Base-by-base conservation (phyloP, 106 monocot genomes). In the Phalaenopsis equestris region DNA sequence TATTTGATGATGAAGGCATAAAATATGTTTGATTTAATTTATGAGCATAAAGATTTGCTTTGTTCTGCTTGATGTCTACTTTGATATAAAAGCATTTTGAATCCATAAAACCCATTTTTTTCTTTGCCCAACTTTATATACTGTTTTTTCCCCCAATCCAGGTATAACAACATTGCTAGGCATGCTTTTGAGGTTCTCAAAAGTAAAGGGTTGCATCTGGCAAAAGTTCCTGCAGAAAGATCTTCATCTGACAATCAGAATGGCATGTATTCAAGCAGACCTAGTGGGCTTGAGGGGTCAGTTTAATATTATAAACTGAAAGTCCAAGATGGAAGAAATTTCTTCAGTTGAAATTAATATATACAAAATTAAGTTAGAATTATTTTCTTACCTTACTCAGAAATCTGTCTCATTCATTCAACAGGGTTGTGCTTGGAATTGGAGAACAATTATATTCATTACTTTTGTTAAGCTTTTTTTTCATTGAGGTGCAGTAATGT, bases 81-180 rank as follows among this genome's bases (percentile, higher is more conserved):
- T 11, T 30, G 7, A 43, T 74, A 12, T 17, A 43, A 74, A 19
- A 74, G 41, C 41, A 42, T 74, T 8, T 6, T 2, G 19, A 43
- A 43, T 36, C 42, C 38, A 16, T 37, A 81, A 67, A 4, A 5
- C 0, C 4, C 42, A 23, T 42, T n/a, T 52, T 45, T 4, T 70
- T 55, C 2, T 24, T 74, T 57, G 30, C 2, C 75, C 8, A 38
- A 65, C 67, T 41, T 6, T 48, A 77, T 52, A 12, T n/a, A 56
- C n/a, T 74, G 73, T 70, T 73, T 79, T 74, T 38, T 42, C 76
- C 12, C 8, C 76, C 5, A 48, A 64, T 76, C 56, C 78, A 97
- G 97, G 97, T 97, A 94, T 67, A 92, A 89, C 80, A 92, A 98
- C 37, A 94, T 98, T 83, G 97, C 97, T 78, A 94, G 92, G 84